Conservation (phyloP, 1,284 basidiomycete species). For the Cronartium quercuum region DNA sequence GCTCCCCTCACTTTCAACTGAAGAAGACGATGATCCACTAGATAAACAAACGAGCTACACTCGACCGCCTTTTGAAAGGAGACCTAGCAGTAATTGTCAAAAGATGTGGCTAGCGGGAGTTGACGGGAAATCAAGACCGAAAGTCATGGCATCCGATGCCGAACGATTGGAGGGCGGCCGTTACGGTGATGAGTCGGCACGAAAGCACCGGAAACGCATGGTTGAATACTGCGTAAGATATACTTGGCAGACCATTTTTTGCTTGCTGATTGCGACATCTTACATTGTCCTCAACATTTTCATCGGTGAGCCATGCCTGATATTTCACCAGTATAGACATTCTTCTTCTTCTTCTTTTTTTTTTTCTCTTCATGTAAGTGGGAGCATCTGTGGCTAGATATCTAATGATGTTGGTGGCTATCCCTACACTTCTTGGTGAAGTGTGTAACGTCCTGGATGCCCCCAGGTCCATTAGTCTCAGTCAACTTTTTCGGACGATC, state of each 20-base stretch:
- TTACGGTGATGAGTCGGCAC: background rate
- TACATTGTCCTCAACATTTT: conserved; percentile 37
- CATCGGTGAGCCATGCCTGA: conserved; percentile 6
- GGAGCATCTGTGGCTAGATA: background rate
- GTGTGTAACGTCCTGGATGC: conserved; percentile 30
- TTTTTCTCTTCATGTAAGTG: background rate
- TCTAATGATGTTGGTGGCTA: background rate
- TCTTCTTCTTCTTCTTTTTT: background rate
- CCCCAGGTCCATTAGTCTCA: conserved; percentile 27
- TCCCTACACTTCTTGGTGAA: background rate
- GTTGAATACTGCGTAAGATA: conserved; percentile 27
- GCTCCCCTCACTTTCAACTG: conserved; percentile 4
- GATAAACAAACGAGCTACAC: background rate
- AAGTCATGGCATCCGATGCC: background rate
- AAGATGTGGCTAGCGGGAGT: conserved; percentile 2
- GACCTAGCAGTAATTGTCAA: background rate
- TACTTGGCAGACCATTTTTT: conserved; percentile 33
- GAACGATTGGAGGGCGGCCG: conserved; percentile 4
- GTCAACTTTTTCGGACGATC: conserved; percentile 26
- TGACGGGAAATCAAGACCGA: conserved; percentile 1
- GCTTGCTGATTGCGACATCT: conserved; percentile 30
- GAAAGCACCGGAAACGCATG: conserved; percentile 28
- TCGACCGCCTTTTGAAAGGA: background rate
- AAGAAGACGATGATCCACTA: conserved; percentile 26
- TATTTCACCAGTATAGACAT: background rate